Base-by-base conservation (phyloP, 139 green algal species). In the Chlorella ohadii region DNA sequence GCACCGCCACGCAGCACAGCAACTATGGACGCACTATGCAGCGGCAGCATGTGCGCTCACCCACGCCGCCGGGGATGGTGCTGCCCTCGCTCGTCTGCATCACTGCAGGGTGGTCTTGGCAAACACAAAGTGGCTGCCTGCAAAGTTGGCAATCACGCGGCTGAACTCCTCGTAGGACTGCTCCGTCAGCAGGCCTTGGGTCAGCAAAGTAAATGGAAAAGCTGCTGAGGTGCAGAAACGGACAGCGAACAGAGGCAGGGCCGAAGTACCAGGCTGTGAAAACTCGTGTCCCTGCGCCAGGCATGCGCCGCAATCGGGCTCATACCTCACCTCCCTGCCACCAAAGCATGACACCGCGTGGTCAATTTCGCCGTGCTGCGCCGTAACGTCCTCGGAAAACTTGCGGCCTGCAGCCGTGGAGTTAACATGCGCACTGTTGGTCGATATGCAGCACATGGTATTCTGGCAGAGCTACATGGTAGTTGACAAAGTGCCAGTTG, bases 131-230 rank as follows among this genome's bases (percentile, higher is more conserved):
- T 84, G 79, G 65, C 44, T 70, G 65, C 79, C 79, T 0, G 79
- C 79, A 77, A 84, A 84, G 65, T 84, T 84, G 65, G 79, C 79
- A 38, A 84, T 68, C 31, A 84, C 79, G 44, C 33, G 47, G 47
- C 44, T 70, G 66, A 84, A 84, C 47, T 84, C 79, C 9, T 78
- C 66, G 47, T 84, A 84, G 20, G 27, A 67, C 79, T 84, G 79
- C 66, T 84, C 65, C 16, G 79, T 84, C 65, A 84, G 51, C 65
- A 78, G 33, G 66, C 79, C 79, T 84, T 66, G 66, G 56, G 23
- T n/a, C n/a, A n/a, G n/a, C n/a, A n/a, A n/a, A n/a, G n/a, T n/a
- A n/a, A n/a, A n/a, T n/a, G n/a, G n/a, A n/a, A n/a, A n/a, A n/a
- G n/a, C n/a, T n/a, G n/a, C n/a, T n/a, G n/a, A n/a, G n/a, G n/a